These are phyloP conservation scores for Neurospora crassa DNA, from an alignment of 2,329 filamentous ascomycete species.

Conservation along the genomic window DNA sequence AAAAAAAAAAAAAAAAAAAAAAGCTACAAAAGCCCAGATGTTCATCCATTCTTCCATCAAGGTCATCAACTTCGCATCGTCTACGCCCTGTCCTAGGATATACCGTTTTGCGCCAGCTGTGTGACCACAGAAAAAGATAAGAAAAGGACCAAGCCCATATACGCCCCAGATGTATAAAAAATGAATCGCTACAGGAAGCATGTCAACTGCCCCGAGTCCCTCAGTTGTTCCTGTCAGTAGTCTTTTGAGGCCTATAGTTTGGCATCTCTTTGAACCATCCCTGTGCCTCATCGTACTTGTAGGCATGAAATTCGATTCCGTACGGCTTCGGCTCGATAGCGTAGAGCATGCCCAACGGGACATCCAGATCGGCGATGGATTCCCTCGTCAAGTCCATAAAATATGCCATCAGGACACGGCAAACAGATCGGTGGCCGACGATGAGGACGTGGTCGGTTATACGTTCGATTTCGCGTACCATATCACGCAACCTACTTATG, in stretches of 20 bases:
- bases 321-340: slow-evolving; percentile 96
- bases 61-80: background rate
- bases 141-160: background rate
- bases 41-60: background rate
- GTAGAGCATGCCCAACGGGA: slow-evolving; percentile 88
- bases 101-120: background rate
- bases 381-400: slow-evolving; percentile 88
- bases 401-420: slow-evolving; percentile 87
- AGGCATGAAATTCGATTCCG: slow-evolving; percentile 93
- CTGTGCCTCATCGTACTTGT: slow-evolving; percentile 70
- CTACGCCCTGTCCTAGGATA: background rate
- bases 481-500: slow-evolving; percentile 87
- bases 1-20: too few species aligned
- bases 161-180: slow-evolving; percentile 1
- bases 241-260: slow-evolving; percentile 67
- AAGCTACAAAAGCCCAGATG: background rate
- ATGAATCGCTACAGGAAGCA: background rate
- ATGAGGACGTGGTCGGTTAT: slow-evolving; percentile 94
- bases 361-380: slow-evolving; percentile 88
- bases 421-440: slow-evolving; percentile 85
- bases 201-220: background rate
- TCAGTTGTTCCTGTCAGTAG: slow-evolving; percentile 31
- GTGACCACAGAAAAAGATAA: background rate
- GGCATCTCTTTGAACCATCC: slow-evolving; percentile 79
- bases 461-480: slow-evolving; percentile 93